phyloP scores from a whole-genome alignment of 768 basidiomycete genomes.

The Suillus clintonianus region DNA sequence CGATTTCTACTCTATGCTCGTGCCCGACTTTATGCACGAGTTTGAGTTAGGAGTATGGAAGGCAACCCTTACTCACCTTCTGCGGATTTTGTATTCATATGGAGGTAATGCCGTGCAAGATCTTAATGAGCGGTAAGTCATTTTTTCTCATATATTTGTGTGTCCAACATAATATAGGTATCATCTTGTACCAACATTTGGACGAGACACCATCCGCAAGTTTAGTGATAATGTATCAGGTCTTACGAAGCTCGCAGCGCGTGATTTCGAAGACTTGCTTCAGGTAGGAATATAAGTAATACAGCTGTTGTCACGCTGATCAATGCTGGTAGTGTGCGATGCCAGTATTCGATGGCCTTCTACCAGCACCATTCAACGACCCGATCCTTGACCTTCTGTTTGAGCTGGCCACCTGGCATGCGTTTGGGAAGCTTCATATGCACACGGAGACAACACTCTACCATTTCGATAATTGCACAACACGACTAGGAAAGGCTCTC shows the following conservation, averaged over 20 bases:
- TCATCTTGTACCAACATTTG: conserved; percentile 20
- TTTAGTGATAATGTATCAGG: conserved; percentile 34
- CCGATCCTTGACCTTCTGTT: conserved; percentile 16
- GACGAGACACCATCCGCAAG: conserved; percentile 27
- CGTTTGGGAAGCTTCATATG: conserved; percentile 15
- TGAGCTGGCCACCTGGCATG: conserved; percentile 19
- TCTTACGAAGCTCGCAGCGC: conserved; percentile 36
- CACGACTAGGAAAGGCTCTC: conserved; percentile 14
- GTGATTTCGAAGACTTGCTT: conserved; percentile 38
- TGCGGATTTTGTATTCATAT: conserved; percentile 22
- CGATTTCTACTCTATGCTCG: conserved; percentile 26
- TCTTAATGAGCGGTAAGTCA: background rate
- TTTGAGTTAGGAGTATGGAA: conserved; percentile 39
- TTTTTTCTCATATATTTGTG: too few relatives aligned
- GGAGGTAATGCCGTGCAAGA: background rate
- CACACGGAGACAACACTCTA: conserved; percentile 15
- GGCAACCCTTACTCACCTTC: conserved; percentile 23
- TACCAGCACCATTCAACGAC: conserved; percentile 10
- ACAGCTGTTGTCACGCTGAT: too few relatives aligned
- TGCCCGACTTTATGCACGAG: conserved; percentile 35
- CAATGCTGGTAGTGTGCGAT: conserved; percentile 12
- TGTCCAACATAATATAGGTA: too few relatives aligned
- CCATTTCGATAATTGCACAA: conserved; percentile 11
- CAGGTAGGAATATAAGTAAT: conserved; percentile 16
- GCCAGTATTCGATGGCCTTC: conserved; percentile 13